Evolutionary conservation across 176 grass and related monocot species (phyloP), one percentile per base, ranked within the genome.

Genomic region (Tillandsia fasciculata): DNA sequence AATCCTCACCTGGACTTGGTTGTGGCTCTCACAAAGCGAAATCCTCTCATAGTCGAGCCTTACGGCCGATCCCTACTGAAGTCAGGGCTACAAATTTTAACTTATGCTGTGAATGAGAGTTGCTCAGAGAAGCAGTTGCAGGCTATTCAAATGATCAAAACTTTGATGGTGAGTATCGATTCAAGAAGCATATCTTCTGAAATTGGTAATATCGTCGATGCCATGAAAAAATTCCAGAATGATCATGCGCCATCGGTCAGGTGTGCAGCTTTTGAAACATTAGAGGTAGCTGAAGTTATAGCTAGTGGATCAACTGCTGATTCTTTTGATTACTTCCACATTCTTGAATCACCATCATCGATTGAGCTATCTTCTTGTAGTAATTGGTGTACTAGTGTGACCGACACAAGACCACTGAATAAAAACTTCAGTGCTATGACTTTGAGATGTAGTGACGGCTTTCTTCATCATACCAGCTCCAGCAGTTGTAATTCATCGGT

Each of bases 41-140:
- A 87, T 57, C 75, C 65, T 49, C 65, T 82, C 52, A 76, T 69
- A 63, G 74, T 94, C 56, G 90, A 94, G 33, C 80, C 90, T 63
- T 94, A 89, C n/a, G 77, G 77, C 8, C 76, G 86, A 13, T 87
- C 90, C 26, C 77, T 94, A 53, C 69, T 94, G 68, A 80, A 73
- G 70, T 94, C 90, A 9, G 90, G 83, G 14, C 69, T 94, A 58
- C 74, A 52, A 0, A 79, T 94, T 50, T 76, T 93, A 74, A 49
- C 9, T 18, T 77, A 67, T 56, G 49, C 13, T 6, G 74, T 64
- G 18, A 76, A 73, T 26, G 53, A 52, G 54, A 76, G 42, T 18
- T 61, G 48, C 50, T 70, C 69, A 28, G 72, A 73, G 65, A 68
- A 71, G 52, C 80, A 81, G 17, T 53, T 86, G 58, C 72, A 70